Conservation (phyloP, 306 rosid genomes). For the Cyamopsis tetragonoloba region DNA sequence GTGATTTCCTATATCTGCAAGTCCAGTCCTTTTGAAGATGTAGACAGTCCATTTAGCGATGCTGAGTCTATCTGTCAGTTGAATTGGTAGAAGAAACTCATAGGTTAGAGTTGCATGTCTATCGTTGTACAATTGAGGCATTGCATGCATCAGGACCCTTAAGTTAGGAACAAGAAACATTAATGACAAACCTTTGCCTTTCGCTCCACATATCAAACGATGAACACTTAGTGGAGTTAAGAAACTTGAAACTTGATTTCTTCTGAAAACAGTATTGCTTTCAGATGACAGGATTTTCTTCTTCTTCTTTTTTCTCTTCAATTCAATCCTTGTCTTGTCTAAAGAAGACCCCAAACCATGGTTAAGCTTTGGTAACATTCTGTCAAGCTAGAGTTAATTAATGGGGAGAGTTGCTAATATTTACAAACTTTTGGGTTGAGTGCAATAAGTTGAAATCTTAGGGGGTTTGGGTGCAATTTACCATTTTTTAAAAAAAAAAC, state of each 20-base stretch:
- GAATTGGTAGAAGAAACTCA: slow-evolving; percentile 74
- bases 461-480: too few species aligned
- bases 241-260: slow-evolving; percentile 85
- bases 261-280: slow-evolving; percentile 53
- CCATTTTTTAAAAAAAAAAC: too few species aligned
- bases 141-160: slow-evolving; percentile 93
- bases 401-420: too few species aligned
- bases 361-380: too few species aligned
- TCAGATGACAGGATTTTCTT: slow-evolving; percentile 67
- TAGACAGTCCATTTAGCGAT: slow-evolving; percentile 46
- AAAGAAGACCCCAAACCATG: too few species aligned
- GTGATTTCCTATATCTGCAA: slow-evolving; percentile 45
- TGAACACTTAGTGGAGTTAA: slow-evolving; percentile 88
- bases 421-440: too few species aligned
- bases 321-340: slow-evolving; percentile 29
- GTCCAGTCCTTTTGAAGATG: slow-evolving; percentile 52
- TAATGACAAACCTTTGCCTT: slow-evolving; percentile 94
- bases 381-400: too few species aligned
- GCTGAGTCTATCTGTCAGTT: slow-evolving; percentile 58
- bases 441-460: too few species aligned
- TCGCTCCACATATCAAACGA: slow-evolving; percentile 90
- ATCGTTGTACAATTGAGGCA: slow-evolving; percentile 91
- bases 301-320: slow-evolving; percentile 13
- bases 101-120: slow-evolving; percentile 94
- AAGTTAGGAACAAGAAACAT: slow-evolving; percentile 95